Base-by-base conservation (phyloP, 768 basidiomycete genomes). In the Russula sp. region DNA sequence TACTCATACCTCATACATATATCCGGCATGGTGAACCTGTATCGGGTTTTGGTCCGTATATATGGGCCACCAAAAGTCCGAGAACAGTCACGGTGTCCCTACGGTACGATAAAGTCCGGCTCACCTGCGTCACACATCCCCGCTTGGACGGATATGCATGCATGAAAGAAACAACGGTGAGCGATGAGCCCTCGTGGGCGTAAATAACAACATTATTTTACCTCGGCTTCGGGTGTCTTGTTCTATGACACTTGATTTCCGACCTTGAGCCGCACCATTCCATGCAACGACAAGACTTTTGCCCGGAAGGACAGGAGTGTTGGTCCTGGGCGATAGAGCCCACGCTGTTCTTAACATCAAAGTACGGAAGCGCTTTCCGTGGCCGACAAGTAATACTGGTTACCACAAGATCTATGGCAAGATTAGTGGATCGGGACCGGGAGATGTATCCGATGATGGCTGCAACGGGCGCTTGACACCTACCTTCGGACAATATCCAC, bases 61-160 rank as follows among this genome's bases (percentile, higher is more conserved):
- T 6, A 47, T n/a, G 18, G 2, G 18, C 45, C 20, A 9, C 18
- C 18, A 7, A 48, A 61, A 61, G 60, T 61, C 60, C 60, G 60
- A 55, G 45, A 55, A 45, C 42, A 9, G 7, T 10, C 10, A 44
- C 18, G n/a, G 9, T 39, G 35, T 27, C 42, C 52, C 31, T 5
- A n/a, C 35, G 27, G 27, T 10, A n/a, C 10, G 35, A 49, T 40
- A 34, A 55, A 58, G n/a, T 49, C 54, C 60, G 53, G 44, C 45
- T 32, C 32, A 52, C 34, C 16, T 37, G 11, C 44, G 5, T 8
- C 35, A n/a, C 31, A 44, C 13, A 50, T 56, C 60, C 27, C 61
- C 37, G n/a, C 20, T 47, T 9, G 37, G 53, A 27, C 37, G 16
- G 5, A 39, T 10, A 13, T 13, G 22, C 20, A 48, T 14, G 4